A percentile compares a stretch with the other conserved stretches of the same genome.
Conservation (phyloP, 257 asterid species). For the Ehretia macrophylla region DNA sequence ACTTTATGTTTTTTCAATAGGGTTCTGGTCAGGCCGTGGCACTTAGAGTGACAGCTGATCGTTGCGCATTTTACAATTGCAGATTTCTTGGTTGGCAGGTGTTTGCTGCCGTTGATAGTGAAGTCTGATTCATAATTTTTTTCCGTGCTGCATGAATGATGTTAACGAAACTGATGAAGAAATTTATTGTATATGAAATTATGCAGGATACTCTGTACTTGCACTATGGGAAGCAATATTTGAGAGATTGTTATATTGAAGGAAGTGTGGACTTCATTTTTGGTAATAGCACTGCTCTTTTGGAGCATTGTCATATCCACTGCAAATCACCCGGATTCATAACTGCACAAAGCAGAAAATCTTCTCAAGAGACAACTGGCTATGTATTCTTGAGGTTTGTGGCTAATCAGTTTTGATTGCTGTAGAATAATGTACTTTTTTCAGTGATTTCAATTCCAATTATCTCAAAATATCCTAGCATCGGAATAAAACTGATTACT, state of each 20-base stretch:
- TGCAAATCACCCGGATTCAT: conserved; percentile 81
- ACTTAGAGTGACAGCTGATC: conserved; percentile 85
- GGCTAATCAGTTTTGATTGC: too few species aligned
- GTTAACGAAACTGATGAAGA: too few species aligned
- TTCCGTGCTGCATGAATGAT: too few species aligned
- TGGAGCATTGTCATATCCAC: conserved; percentile 96
- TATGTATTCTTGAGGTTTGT: conserved; percentile 80
- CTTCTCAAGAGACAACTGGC: conserved; percentile 94
- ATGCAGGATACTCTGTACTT: conserved; percentile 85
- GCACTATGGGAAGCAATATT: conserved; percentile 86
- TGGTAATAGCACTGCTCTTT: conserved; percentile 94
- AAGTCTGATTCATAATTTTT: neutral
- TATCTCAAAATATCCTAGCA: too few species aligned
- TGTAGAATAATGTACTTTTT: too few species aligned
- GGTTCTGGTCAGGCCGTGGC: conserved; percentile 99
- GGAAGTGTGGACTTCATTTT: conserved; percentile 97
- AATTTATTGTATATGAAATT: too few species aligned
- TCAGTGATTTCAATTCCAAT: too few species aligned
- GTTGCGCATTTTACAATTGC: conserved; percentile 91
- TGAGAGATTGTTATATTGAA: conserved; percentile 88
- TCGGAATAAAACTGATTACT: too few species aligned
- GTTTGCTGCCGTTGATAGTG: neutral
- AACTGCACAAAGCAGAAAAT: conserved; percentile 93
- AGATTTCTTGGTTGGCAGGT: conserved; percentile 99
- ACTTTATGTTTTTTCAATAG: conserved; percentile 20